These are phyloP conservation scores for Phaeodactylum tricornutum DNA, from an alignment of 108 stramenopile species.

Conservation along the genomic window DNA sequence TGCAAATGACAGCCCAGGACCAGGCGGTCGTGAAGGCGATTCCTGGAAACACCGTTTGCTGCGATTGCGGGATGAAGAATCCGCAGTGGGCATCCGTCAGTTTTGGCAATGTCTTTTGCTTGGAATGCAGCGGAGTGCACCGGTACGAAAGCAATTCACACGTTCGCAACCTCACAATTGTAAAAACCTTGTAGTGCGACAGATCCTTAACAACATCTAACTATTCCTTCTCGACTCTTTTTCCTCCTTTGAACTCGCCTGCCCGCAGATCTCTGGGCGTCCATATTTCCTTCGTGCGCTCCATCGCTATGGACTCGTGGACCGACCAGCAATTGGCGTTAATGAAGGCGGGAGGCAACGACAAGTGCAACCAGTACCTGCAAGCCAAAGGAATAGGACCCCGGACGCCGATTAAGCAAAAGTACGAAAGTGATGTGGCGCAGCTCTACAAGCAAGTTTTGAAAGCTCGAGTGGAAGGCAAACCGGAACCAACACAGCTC, in stretches of 20 bases:
- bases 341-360: constrained; percentile 82
- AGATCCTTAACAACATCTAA: too few relatives aligned
- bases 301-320: constrained; percentile 98
- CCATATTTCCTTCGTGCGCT: constrained; percentile 94
- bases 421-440: constrained; percentile 77
- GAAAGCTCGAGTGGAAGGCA: constrained; percentile 74
- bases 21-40: constrained; percentile 63
- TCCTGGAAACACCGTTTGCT: constrained; percentile 81
- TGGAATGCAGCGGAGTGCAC: constrained; percentile 97
- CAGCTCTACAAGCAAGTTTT: constrained; percentile 76
- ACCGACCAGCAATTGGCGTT: constrained; percentile 59
- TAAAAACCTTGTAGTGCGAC: background rate
- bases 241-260: background rate
- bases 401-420: constrained; percentile 61
- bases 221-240: background rate
- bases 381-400: constrained; percentile 47
- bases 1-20: constrained; percentile 76
- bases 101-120: constrained; percentile 94
- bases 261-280: constrained; percentile 78
- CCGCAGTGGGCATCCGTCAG: constrained; percentile 95
- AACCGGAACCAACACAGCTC: constrained; percentile 68
- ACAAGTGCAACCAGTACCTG: constrained; percentile 56
- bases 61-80: constrained; percentile 92
- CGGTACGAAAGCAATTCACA: constrained; percentile 31
- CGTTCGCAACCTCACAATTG: too few relatives aligned